Evolutionary conservation across 768 basidiomycete species (phyloP), one percentile per base, ranked within the genome.

Genomic region (Hydnomerulius pinastri): DNA sequence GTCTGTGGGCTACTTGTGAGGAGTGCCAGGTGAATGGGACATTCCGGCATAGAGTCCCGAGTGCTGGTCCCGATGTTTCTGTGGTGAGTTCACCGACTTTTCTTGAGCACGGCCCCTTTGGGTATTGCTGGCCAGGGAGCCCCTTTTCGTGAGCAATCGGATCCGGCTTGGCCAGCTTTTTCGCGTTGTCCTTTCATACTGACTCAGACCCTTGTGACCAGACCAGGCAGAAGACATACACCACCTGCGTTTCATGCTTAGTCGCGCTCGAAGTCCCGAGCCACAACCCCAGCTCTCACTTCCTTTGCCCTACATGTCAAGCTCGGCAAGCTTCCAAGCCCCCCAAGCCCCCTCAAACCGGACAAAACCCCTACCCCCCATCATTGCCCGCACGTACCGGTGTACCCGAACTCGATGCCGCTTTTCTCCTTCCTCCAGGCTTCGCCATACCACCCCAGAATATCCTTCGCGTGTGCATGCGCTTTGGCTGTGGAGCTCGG

Each of bases 401-500:
- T 6, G 7, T 46, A 4, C 20, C 17, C 29, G 6, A 35, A 29
- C 36, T 33, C 13, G 12, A 23, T 25, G 4, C 38, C 23, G n/a
- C n/a, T 47, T 38, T 9, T 13, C 25, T 11, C 24, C 25, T n/a
- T 42, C 35, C 24, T 52, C 52, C 40, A 46, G 33, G 32, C 12
- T 23, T 36, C 18, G 32, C 12, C 36, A 20, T 17, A 25, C 43
- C 43, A 1, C 23, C 33, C n/a, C 24, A 35, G 11, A 35, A 45
- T 12, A 15, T 35, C 18, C 33, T 35, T 6, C 46, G 42, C 4
- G 43, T 50, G 8, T 64, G 63, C 20, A 45, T 54, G 48, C 58
- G 64, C 37, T 54, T 46, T 6, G 64, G 64, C 6, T 64, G 63
- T 15, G 55, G 58, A 4, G 43, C 36, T 0, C 49, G 44, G 2